A percentile compares a stretch with the other conserved stretches of the same genome.
phyloP scores from a whole-genome alignment of 2,329 filamentous ascomycete genomes.

The Fusarium chaquense region DNA sequence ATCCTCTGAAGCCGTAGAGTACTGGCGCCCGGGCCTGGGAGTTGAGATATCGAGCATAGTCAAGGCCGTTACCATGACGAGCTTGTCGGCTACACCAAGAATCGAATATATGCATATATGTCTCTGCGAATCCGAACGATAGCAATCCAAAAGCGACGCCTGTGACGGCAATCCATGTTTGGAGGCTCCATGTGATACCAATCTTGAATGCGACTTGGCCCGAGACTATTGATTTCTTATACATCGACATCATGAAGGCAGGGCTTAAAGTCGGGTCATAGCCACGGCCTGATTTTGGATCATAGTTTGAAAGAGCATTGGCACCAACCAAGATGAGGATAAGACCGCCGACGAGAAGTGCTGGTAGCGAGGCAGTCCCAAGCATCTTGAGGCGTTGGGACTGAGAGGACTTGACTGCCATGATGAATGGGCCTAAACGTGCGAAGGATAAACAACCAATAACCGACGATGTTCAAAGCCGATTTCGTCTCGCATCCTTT shows the following conservation, averaged over 20 bases:
- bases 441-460: neutral
- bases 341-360: neutral
- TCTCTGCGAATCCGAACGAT: conserved; percentile 1
- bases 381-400: conserved; percentile 12
- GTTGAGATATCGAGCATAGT: conserved; percentile 18
- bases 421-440: neutral
- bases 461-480: neutral
- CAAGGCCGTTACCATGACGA: neutral
- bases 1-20: conserved; percentile 5
- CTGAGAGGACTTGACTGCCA: neutral
- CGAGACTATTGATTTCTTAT: too few species aligned
- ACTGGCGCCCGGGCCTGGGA: conserved; percentile 7
- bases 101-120: conserved; percentile 15
- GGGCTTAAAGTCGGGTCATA: too few species aligned
- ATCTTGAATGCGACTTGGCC: neutral
- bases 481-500: neutral
- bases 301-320: neutral
- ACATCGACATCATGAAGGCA: too few species aligned
- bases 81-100: conserved; percentile 10
- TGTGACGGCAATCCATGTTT: conserved; percentile 9
- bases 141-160: conserved; percentile 7
- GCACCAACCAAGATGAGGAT: conserved; percentile 1
- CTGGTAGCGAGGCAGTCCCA: conserved; percentile 3
- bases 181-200: conserved; percentile 1
- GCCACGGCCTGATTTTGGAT: too few species aligned